Evolutionary conservation across 2,329 filamentous ascomycete genomes (phyloP).

Genomic region (Aspergillus tamarii): DNA sequence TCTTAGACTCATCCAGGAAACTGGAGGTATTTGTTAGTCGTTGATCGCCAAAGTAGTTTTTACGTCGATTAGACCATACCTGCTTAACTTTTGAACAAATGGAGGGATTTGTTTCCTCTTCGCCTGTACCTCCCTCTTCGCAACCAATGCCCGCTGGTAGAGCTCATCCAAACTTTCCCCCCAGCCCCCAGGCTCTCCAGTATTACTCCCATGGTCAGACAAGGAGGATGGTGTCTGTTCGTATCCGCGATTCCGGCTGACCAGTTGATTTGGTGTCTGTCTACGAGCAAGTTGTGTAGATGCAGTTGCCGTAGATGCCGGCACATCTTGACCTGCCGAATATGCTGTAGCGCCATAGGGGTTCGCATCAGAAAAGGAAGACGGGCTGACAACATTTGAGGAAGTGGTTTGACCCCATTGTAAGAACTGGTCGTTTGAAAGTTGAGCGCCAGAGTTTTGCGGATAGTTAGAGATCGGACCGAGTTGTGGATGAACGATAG

Average conservation of each 20-base stretch:
- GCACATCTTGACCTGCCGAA: slow-evolving; percentile 54
- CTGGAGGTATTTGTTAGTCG: slow-evolving; percentile 52
- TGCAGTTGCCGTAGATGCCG: slow-evolving; percentile 46
- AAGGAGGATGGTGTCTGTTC: slow-evolving; percentile 38
- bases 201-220: slow-evolving; percentile 31
- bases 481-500: slow-evolving; percentile 60
- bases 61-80: slow-evolving; percentile 58
- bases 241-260: slow-evolving; percentile 42
- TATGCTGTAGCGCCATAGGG: slow-evolving; percentile 33
- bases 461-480: slow-evolving; percentile 55
- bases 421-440: slow-evolving; percentile 57
- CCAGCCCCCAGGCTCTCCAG: slow-evolving; percentile 45
- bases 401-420: slow-evolving; percentile 57
- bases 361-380: slow-evolving; percentile 47
- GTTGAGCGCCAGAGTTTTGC: slow-evolving; percentile 45
- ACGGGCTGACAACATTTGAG: slow-evolving; percentile 29
- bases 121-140: slow-evolving; percentile 83
- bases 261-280: slow-evolving; percentile 42
- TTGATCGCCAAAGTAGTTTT: not conserved
- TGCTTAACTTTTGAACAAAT: slow-evolving; percentile 97
- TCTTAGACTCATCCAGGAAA: slow-evolving; percentile 90
- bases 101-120: slow-evolving; percentile 96
- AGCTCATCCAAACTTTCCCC: slow-evolving; percentile 73
- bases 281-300: slow-evolving; percentile 49
- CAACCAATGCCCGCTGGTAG: slow-evolving; percentile 76